Evolutionary conservation across 78 protist genomes (phyloP).

Genomic region (Isochrysis galbana): DNA sequence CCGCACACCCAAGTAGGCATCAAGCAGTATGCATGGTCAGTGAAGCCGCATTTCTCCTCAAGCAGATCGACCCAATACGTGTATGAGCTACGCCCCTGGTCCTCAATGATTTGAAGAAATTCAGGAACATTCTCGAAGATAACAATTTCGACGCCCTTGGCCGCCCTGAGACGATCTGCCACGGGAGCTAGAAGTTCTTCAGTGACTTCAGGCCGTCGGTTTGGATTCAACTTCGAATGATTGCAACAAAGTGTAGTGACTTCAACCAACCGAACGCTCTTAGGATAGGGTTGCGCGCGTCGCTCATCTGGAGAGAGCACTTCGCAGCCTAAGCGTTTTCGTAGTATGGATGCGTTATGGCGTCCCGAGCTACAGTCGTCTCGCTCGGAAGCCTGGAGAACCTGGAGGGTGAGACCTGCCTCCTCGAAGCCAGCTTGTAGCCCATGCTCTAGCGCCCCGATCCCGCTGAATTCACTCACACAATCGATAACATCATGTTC

Average conservation of each 20-base stretch:
- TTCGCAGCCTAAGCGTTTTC: neutral
- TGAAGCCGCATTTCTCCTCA: neutral
- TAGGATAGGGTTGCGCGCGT: neutral
- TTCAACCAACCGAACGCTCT: neutral
- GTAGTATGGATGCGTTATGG: neutral
- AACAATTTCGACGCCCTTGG: neutral
- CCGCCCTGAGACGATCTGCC: neutral
- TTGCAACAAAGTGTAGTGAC: neutral
- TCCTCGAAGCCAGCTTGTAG: neutral
- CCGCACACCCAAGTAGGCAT: neutral
- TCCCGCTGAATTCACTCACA: neutral
- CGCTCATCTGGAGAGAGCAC: neutral
- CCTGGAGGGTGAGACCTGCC: neutral
- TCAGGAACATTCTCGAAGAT: neutral
- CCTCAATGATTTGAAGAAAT: neutral
- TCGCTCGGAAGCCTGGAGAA: neutral
- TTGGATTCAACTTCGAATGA: neutral
- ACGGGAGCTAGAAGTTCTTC: neutral
- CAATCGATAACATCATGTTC: neutral
- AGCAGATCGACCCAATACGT: neutral
- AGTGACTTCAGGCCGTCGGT: neutral
- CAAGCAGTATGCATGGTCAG: neutral
- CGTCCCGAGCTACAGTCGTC: neutral
- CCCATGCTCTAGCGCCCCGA: neutral
- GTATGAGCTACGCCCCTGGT: neutral